Base-by-base conservation (phyloP, 2,329 filamentous ascomycete genomes). In the Cercospora sesami region DNA sequence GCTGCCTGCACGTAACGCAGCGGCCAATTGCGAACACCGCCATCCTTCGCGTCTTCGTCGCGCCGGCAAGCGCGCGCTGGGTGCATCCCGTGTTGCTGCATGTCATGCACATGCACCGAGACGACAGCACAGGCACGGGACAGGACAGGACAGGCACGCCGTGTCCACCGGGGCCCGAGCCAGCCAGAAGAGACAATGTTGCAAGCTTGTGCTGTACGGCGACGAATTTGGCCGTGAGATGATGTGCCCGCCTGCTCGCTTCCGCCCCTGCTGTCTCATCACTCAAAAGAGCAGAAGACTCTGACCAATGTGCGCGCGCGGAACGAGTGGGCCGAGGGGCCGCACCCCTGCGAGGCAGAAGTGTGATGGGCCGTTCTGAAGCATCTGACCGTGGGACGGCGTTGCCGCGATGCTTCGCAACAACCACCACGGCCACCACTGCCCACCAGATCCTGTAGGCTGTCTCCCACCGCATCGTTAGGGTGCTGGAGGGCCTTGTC, bases 201-300 rank as follows among this genome's bases (percentile, higher is more conserved):
- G 36, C 36, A 3, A n/a, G 36, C 36, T 42, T n/a, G 36, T 42
- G 36, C 36, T 42, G 36, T 42, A n/a, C 36, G 36, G 16, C 36
- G 36, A 42, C 36, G 36, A n/a, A 42, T 42, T n/a, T n/a, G 36
- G 36, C 36, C 36, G 36, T 42, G 36, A 42, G 36, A 39, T 39
- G 36, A 42, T 42, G 36, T 42, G 36, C 36, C 36, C 36, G 36
- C 36, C 36, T 48, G 42, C 42, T 48, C 42, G 42, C 42, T 48
- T 48, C 42, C 53, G 28, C 28, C 53, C 53, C 53, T 57, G 53
- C 53, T 57, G 53, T 30, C 53, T 57, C 53, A 57, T 57, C 53
- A 57, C 18, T 8, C 61, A 57, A 23, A 14, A n/a, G 26, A 30
- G 26, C 53, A 58, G 26, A 30, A 58, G 26, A 14, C 21, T 51